Evolutionary conservation across 1,139 yeast species (phyloP), one percentile per base, ranked within the genome.

Genomic region (Blastobotrys raffinosifermentans): DNA sequence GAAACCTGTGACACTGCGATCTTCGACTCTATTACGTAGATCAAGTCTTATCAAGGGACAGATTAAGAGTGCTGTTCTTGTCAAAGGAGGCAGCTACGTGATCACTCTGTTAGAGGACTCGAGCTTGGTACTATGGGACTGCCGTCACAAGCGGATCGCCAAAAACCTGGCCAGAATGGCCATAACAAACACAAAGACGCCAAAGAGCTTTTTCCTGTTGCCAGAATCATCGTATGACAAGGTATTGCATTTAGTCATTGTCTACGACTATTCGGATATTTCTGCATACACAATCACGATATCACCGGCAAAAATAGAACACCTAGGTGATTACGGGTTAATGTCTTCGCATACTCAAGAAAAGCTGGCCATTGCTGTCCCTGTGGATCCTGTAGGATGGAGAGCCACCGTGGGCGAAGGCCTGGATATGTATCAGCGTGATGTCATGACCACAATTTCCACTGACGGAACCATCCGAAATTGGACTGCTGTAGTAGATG

Each of bases 321-420:
- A 34, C 3, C 38, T 46, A 18, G 32, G 31, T n/a, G n/a, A n/a
- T n/a, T n/a, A n/a, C n/a, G n/a, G n/a, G n/a, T n/a, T n/a, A n/a
- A n/a, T n/a, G n/a, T n/a, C n/a, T n/a, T 42, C 55, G 16, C 60
- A 58, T 4, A 32, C 42, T 3, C 49, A 46, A 0, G 51, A 47
- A 4, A 55, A 56, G 0, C 58, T 79, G 3, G 69, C 70, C 44
- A 58, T 64, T 16, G 73, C 81, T 5, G 69, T 80, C 1, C 66
- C 77, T 0, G 77, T 84, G 14, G 91, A 85, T 51, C 82, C 84
- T 1, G 82, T 77, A 3, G 81, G 81, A 13, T 69, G 72, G 69
- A 60, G 46, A 4, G 60, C 61, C 4, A 57, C 61, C 2, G 48
- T 54, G 50, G 27, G 7, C 11, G 15, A 13, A 8, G 69, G 32